These are phyloP conservation scores for Saturnispora bothae DNA, from an alignment of 805 yeast species.

Conservation along the genomic window DNA sequence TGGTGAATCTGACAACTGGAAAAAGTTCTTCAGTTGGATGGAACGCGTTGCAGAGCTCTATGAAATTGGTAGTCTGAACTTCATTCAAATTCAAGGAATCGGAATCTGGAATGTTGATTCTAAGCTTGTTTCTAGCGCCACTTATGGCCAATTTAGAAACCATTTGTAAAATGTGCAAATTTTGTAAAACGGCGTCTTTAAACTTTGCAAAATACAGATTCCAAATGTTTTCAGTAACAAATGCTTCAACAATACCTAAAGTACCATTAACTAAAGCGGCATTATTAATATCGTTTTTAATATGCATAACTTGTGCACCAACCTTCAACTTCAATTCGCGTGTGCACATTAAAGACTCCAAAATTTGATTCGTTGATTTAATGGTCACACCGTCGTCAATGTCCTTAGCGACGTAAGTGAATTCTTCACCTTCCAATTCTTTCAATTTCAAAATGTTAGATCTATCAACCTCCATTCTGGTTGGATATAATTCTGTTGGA, in stretches of 20 bases:
- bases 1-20: conserved; percentile 40
- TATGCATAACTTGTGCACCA: conserved; percentile 91
- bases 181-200: conserved; percentile 7
- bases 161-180: conserved; percentile 8
- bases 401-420: conserved; percentile 39
- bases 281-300: conserved; percentile 57
- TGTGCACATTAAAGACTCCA: conserved; percentile 57
- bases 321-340: conserved; percentile 52
- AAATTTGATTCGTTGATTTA: conserved; percentile 13
- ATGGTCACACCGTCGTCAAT: conserved; percentile 10
- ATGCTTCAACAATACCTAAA: conserved; percentile 62
- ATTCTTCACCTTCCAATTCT: conserved; percentile 36
- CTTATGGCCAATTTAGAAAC: conserved; percentile 4
- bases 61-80: conserved; percentile 3
- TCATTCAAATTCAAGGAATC: conserved; percentile 8
- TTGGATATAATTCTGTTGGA: conserved; percentile 86
- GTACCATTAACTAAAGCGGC: conserved; percentile 82
- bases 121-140: conserved; percentile 5
- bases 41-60: conserved; percentile 17
- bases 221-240: conserved; percentile 29
- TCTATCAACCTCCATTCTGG: conserved; percentile 71
- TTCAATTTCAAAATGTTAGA: conserved; percentile 53
- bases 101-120: conserved; percentile 8
- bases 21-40: conserved; percentile 19
- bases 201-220: conserved; percentile 13